Evolutionary conservation across 2,329 filamentous ascomycete species (phyloP).

Genomic region (Beauveria bassiana): DNA sequence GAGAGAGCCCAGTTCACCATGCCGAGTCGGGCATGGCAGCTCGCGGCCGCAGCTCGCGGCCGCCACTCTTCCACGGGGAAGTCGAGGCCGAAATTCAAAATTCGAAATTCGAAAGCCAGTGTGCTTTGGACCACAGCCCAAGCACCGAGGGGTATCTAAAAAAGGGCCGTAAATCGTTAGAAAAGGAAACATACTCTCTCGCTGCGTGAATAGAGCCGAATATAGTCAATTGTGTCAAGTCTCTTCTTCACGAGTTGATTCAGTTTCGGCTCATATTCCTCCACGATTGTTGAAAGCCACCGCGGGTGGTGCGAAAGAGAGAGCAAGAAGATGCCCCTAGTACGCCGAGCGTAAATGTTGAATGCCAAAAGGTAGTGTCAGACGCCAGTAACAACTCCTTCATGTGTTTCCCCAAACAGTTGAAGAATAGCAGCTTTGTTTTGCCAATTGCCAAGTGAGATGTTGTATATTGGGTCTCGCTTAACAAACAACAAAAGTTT

Average conservation of each 20-base stretch:
- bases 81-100: background rate
- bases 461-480: conserved; percentile 11
- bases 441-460: conserved; percentile 11
- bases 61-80: background rate
- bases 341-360: conserved; percentile 1
- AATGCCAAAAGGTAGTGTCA: background rate
- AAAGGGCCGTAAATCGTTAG: background rate
- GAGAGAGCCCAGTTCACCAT: background rate
- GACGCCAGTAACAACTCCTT: background rate
- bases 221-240: background rate
- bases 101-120: background rate
- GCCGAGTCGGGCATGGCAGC: background rate
- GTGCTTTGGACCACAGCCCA: background rate
- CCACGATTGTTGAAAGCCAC: background rate
- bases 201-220: background rate
- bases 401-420: background rate
- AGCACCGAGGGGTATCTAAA: background rate
- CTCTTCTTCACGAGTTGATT: background rate
- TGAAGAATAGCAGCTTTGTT: background rate
- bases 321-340: background rate
- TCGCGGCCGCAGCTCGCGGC: background rate
- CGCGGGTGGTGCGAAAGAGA: background rate
- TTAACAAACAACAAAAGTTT: conserved; percentile 8
- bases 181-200: background rate
- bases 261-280: background rate